Percentiles rank a stretch among this genome's conserved stretches.
Evolutionary conservation across 2,329 filamentous ascomycete genomes (phyloP).

Genomic region (Coniochaeta sp.): DNA sequence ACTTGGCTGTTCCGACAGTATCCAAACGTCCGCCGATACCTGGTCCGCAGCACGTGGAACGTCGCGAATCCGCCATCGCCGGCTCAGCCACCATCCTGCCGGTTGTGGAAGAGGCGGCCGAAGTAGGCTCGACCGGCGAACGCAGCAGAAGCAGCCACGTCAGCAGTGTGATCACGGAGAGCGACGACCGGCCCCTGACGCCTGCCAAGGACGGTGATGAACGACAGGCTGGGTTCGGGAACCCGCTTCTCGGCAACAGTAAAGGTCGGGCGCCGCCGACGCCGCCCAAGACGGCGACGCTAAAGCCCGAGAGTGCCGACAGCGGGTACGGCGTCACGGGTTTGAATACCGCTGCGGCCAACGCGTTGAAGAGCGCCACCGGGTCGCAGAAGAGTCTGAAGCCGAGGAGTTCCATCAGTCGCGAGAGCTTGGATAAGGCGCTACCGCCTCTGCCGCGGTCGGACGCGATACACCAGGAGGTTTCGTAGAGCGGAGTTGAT

Average conservation of each 20-base stretch:
- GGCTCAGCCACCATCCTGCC: conserved; percentile 51
- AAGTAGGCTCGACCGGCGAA: conserved; percentile 55
- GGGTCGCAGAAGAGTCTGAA: conserved; percentile 23
- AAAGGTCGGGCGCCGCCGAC: conserved; percentile 30
- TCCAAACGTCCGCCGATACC: conserved; percentile 12
- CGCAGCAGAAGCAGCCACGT: conserved; percentile 43
- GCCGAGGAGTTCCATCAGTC: conserved; percentile 34
- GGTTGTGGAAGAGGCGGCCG: conserved; percentile 84
- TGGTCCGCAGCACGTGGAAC: conserved; percentile 27
- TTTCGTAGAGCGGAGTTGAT: conserved; percentile 9
- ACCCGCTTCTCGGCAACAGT: conserved; percentile 17
- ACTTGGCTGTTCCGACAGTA: neutral
- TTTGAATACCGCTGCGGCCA: conserved; percentile 9
- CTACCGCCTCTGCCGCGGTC: conserved; percentile 45
- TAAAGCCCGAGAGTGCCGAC: conserved; percentile 39
- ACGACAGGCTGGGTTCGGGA: conserved; percentile 21
- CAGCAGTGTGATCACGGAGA: conserved; percentile 23
- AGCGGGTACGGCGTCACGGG: conserved; percentile 33
- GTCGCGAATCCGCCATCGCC: conserved; percentile 42
- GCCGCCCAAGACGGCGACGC: conserved; percentile 31
- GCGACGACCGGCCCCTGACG: conserved; percentile 28
- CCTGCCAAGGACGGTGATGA: conserved; percentile 31
- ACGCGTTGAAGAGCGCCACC: conserved; percentile 18
- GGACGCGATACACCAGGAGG: conserved; percentile 7
- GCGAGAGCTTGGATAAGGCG: conserved; percentile 52